A percentile compares a stretch with the other conserved stretches of the same genome.
phyloP scores from a whole-genome alignment of 345 rosid species.

The Brassica incana region DNA sequence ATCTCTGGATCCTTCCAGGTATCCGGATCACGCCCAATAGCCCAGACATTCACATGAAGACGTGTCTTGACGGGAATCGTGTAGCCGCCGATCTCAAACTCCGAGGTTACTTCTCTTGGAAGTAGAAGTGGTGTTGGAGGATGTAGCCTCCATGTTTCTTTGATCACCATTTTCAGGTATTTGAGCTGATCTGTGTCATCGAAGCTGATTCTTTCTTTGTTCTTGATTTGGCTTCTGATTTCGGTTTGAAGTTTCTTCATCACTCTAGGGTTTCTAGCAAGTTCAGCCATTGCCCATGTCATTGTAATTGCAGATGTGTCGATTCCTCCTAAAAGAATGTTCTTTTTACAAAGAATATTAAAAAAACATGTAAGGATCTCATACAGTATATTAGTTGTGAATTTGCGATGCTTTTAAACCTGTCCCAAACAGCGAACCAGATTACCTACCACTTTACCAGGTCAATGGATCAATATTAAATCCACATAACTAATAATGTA shows the following conservation, averaged over 20 bases:
- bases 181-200: background rate
- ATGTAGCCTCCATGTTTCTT: conserved; percentile 7
- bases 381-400: background rate
- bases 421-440: background rate
- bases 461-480: background rate
- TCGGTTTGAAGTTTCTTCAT: conserved; percentile 6
- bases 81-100: conserved; percentile 1
- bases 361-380: background rate
- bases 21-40: background rate
- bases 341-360: background rate
- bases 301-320: background rate
- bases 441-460: background rate
- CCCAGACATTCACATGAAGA: background rate
- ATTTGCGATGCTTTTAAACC: background rate
- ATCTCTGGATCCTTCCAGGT: background rate
- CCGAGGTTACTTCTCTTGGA: conserved; percentile 1
- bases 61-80: background rate
- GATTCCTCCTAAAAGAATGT: background rate
- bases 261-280: background rate
- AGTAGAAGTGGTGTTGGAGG: background rate
- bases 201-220: background rate
- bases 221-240: background rate
- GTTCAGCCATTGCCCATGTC: background rate
- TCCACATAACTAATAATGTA: too few relatives aligned
- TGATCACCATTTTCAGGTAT: conserved; percentile 7